Base-by-base conservation (phyloP, 805 yeast species). In the Metschnikowia cerradonensis region DNA sequence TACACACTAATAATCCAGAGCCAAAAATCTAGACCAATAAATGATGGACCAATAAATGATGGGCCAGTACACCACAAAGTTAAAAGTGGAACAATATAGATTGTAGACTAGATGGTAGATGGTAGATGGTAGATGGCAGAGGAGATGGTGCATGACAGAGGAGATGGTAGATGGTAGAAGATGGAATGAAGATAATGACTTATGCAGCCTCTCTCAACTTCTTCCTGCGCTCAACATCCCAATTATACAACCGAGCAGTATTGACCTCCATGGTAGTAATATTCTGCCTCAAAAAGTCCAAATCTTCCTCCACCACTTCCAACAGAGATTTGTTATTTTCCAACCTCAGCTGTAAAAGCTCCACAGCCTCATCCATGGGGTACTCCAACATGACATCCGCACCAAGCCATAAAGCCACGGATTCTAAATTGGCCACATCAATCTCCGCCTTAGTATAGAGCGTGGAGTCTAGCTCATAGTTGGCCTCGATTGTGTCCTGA, bases 181-280 rank as follows among this genome's bases (percentile, higher is more conserved):
- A 20, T 20, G 20, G 5, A 3, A 1, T 3, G 20, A 1, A 22
- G 23, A 22, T 22, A 17, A 17, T 17, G 19, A 67, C 67, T 41
- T 70, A 66, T 5, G 64, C 26, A 7, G 31, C 40, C 70, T 33
- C 48, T 5, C 56, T 76, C 75, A 45, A 70, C 62, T 59, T 71
- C 67, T 73, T 85, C 67, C 91, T 80, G 68, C 88, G 78, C 62
- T 85, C 88, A 8, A 88, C 92, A 64, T 87, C 95, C 91, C 92
- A 88, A 61, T 88, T 88, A 65, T 88, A 88, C 64, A 88, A 77
- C 57, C 99, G 79, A 1, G 99, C 97, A 15, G 96, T 90, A 65
- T 94, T 94, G 47, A 94, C 99, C 67, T 94, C 98, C 91, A 94
- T 89, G 3, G 97, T 92, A 14, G 99, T 94, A 55, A 92, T 91